phyloP scores from a whole-genome alignment of 2,329 filamentous ascomycete genomes.

The Geoglossum cookeanum region DNA sequence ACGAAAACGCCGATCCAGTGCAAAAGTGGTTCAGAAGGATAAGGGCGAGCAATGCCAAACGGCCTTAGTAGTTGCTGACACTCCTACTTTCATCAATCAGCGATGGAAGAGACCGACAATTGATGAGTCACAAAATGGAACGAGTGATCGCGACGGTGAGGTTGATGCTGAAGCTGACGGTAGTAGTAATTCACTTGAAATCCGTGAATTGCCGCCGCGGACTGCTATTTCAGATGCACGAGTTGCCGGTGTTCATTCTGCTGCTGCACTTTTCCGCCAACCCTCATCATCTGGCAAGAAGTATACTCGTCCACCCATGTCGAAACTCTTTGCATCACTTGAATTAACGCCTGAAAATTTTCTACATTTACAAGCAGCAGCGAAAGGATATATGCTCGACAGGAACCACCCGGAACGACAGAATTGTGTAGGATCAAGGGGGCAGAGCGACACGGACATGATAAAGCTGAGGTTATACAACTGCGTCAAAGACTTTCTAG shows the following conservation, averaged over 20 bases:
- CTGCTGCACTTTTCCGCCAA: constrained; percentile 32
- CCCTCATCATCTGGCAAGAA: constrained; percentile 31
- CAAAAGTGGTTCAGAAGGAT: background rate
- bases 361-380: constrained; percentile 33
- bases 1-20: background rate
- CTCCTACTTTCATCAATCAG: background rate
- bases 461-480: constrained; percentile 37
- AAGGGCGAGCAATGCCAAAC: background rate
- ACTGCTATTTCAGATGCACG: constrained; percentile 24
- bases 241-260: constrained; percentile 21
- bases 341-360: constrained; percentile 37
- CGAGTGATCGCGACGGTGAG: background rate
- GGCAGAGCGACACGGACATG: constrained; percentile 35
- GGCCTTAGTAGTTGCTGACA: background rate
- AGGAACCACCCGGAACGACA: constrained; percentile 33
- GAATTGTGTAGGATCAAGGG: constrained; percentile 36
- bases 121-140: background rate
- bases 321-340: constrained; percentile 35
- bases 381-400: constrained; percentile 38
- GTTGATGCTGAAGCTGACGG: constrained; percentile 13
- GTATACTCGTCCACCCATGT: constrained; percentile 37
- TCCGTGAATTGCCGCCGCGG: constrained; percentile 20
- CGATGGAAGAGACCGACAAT: background rate
- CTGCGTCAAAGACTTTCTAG: constrained; percentile 34
- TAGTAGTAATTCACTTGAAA: constrained; percentile 15